Percentiles rank a stretch among this genome's conserved stretches.
phyloP scores from a whole-genome alignment of 805 yeast species.

The Jamesozyma lodderae region DNA sequence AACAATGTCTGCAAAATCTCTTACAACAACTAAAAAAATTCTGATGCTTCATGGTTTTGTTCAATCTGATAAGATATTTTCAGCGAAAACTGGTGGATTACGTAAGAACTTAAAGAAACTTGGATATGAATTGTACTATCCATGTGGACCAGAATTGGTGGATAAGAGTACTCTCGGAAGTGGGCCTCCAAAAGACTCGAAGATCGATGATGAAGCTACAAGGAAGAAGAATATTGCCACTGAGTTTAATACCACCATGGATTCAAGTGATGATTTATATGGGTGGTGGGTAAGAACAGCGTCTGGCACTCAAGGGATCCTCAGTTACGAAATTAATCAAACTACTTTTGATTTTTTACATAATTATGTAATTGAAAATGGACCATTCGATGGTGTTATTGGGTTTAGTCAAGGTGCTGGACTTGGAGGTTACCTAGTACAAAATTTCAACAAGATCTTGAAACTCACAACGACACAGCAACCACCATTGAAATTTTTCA shows the following conservation, averaged over 20 bases:
- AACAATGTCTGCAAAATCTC: no score
- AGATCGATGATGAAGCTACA: slow-evolving; percentile 34
- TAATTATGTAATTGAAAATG: slow-evolving; percentile 44
- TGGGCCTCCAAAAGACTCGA: background rate
- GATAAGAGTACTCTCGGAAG: slow-evolving; percentile 8
- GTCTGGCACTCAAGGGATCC: slow-evolving; percentile 18
- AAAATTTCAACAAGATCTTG: slow-evolving; percentile 42
- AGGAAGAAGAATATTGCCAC: slow-evolving; percentile 30
- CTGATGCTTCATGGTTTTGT: slow-evolving; percentile 86
- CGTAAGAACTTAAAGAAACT: slow-evolving; percentile 54
- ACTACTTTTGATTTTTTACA: slow-evolving; percentile 35
- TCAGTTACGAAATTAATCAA: slow-evolving; percentile 20
- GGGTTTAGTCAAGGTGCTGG: slow-evolving; percentile 96
- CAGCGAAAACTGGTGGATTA: slow-evolving; percentile 78
- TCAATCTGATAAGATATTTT: slow-evolving; percentile 70
- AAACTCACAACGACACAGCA: slow-evolving; percentile 32
- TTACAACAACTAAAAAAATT: slow-evolving; percentile 38
- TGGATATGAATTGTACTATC: slow-evolving; percentile 61
- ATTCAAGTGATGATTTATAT: slow-evolving; percentile 19
- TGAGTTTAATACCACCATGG: slow-evolving; percentile 25
- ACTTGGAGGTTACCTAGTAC: slow-evolving; percentile 52
- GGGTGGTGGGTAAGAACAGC: slow-evolving; percentile 62
- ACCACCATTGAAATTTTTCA: slow-evolving; percentile 52
- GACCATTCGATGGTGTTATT: slow-evolving; percentile 74
- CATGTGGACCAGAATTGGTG: slow-evolving; percentile 53